phyloP scores from a whole-genome alignment of 768 basidiomycete species.

The Exsudoporus frostii region DNA sequence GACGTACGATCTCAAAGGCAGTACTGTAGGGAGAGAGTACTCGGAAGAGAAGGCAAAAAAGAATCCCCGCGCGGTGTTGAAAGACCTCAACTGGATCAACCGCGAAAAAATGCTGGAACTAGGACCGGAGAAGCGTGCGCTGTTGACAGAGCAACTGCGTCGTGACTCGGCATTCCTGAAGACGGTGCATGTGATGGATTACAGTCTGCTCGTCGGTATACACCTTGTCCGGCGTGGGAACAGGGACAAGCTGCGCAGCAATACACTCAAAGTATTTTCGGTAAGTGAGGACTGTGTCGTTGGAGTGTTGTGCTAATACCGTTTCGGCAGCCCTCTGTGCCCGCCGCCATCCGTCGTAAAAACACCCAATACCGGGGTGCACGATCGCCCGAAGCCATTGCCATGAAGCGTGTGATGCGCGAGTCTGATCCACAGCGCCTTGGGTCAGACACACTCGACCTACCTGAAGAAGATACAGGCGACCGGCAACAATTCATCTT shows the following conservation, averaged over 20 bases:
- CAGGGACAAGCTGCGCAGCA: constrained; percentile 84
- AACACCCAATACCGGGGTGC: constrained; percentile 55
- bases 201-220: constrained; percentile 90
- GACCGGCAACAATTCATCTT: constrained; percentile 74
- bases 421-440: constrained; percentile 75
- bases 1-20: constrained; percentile 96
- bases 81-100: constrained; percentile 96
- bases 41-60: constrained; percentile 73
- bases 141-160: constrained; percentile 87
- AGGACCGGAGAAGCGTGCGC: constrained; percentile 93
- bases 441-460: constrained; percentile 46
- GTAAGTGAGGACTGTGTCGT: constrained; percentile 44
- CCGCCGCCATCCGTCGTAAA: constrained; percentile 58
- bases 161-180: constrained; percentile 86
- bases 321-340: constrained; percentile 60
- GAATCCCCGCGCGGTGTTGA: constrained; percentile 87
- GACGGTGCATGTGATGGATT: constrained; percentile 89
- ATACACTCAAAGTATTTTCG: constrained; percentile 89
- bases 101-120: constrained; percentile 73
- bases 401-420: constrained; percentile 83
- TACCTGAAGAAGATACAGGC: constrained; percentile 63
- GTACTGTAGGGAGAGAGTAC: constrained; percentile 84
- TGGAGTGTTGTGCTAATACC: neutral
- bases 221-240: constrained; percentile 92
- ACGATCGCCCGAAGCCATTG: constrained; percentile 69